phyloP scores from a whole-genome alignment of 2,329 filamentous ascomycete genomes.

The Apiospora aurea region DNA sequence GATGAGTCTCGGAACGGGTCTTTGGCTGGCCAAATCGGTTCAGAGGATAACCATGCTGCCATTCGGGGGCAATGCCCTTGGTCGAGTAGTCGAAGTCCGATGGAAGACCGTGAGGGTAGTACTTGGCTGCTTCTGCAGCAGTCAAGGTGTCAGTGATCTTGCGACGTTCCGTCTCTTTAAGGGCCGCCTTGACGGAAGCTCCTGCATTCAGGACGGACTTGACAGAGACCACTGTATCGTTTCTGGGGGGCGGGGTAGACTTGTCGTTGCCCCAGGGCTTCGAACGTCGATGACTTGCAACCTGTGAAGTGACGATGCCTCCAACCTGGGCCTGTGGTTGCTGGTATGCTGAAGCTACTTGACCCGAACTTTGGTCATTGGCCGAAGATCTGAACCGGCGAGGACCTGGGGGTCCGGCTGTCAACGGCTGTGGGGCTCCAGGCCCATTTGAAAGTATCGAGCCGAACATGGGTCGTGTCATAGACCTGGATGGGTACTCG shows the following conservation, averaged over 20 bases:
- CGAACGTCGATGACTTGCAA: neutral
- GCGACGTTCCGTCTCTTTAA: neutral
- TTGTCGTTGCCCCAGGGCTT: neutral
- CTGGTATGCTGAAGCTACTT: neutral
- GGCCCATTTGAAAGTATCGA: slow-evolving; percentile 41
- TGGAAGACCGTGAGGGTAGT: slow-evolving; percentile 44
- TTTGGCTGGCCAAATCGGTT: slow-evolving; percentile 31
- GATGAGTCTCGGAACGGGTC: slow-evolving; percentile 31
- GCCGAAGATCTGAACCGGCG: slow-evolving; percentile 55
- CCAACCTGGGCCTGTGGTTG: neutral
- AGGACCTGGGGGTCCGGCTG: slow-evolving; percentile 62
- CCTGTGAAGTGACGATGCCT: neutral
- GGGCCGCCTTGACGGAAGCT: neutral
- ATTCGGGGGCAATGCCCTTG: slow-evolving; percentile 33
- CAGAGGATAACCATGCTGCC: slow-evolving; percentile 34
- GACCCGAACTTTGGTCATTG: slow-evolving; percentile 44
- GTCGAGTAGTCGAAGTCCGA: slow-evolving; percentile 36
- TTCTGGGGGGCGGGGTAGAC: neutral
- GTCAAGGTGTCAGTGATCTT: slow-evolving; percentile 41
- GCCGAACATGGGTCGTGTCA: slow-evolving; percentile 4
- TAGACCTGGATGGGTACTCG: slow-evolving; percentile 26
- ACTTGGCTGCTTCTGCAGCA: slow-evolving; percentile 37
- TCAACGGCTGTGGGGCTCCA: slow-evolving; percentile 58
- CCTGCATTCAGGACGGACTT: neutral
- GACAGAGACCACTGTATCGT: neutral